Evolutionary conservation across 2,329 filamentous ascomycete species (phyloP).

Genomic region (Podosphaera aphanis): DNA sequence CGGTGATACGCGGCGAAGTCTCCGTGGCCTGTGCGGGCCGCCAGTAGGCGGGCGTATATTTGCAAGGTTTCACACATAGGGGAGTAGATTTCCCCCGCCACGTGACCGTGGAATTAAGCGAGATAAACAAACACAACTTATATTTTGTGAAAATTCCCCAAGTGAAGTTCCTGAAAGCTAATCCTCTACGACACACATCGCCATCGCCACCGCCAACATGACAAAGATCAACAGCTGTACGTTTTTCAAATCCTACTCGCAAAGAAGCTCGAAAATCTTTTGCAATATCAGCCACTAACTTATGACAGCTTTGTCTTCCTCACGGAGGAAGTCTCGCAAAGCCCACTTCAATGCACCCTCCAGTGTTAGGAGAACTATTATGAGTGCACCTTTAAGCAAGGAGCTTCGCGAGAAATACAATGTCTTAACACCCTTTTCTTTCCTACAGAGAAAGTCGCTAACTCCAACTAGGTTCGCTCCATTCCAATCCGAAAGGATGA

Average conservation of each 20-base stretch:
- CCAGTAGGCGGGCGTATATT: no score
- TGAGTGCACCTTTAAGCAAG: conserved; percentile 89
- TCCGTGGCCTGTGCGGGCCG: no score
- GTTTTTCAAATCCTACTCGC: conserved; percentile 8
- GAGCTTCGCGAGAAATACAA: conserved; percentile 98
- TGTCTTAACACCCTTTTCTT: conserved; percentile 31
- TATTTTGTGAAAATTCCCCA: no score
- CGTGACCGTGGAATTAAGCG: no score
- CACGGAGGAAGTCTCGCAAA: conserved; percentile 96
- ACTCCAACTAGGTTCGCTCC: conserved; percentile 49
- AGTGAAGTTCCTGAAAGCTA: no score
- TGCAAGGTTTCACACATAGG: no score
- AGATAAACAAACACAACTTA: no score
- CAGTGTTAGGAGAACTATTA: conserved; percentile 82
- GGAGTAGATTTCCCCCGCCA: no score
- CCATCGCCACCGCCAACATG: no score
- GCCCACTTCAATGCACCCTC: conserved; percentile 92
- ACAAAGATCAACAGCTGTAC: conserved; percentile 43
- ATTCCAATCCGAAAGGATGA: conserved; percentile 97
- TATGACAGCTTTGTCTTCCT: conserved; percentile 41
- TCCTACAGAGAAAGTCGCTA: not conserved
- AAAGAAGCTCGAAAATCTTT: no score
- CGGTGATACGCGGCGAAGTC: no score
- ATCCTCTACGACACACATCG: no score
- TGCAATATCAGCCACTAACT: conserved; percentile 5